phyloP scores from a whole-genome alignment of 805 yeast species.

The Deakozyma indianensis region DNA sequence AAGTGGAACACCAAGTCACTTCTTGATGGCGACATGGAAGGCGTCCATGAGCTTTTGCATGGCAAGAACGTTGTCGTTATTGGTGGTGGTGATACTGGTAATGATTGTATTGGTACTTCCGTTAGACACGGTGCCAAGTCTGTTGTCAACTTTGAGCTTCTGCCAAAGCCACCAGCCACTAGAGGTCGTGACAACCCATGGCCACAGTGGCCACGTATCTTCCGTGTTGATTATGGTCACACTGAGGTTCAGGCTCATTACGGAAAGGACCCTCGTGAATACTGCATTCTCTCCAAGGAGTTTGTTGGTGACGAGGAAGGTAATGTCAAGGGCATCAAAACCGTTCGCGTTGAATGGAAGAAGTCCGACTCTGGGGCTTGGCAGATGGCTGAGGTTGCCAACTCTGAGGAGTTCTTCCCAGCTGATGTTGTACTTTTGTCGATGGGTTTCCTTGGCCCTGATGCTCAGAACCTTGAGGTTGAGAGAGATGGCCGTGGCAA shows the following conservation, averaged over 20 bases:
- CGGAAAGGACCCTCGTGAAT: slow-evolving; percentile 96
- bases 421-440: slow-evolving; percentile 89
- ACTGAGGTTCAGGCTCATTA: slow-evolving; percentile 88
- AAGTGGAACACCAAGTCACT: slow-evolving; percentile 82
- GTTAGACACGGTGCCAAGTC: slow-evolving; percentile 95
- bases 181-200: slow-evolving; percentile 95
- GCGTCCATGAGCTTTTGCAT: slow-evolving; percentile 50
- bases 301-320: slow-evolving; percentile 92
- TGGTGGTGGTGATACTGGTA: slow-evolving; percentile 99
- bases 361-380: slow-evolving; percentile 90
- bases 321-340: slow-evolving; percentile 86
- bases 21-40: slow-evolving; percentile 65
- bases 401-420: slow-evolving; percentile 83
- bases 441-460: slow-evolving; percentile 98
- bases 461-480: slow-evolving; percentile 53
- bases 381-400: slow-evolving; percentile 98
- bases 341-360: slow-evolving; percentile 97
- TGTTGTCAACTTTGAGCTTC: slow-evolving; percentile 82
- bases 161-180: slow-evolving; percentile 79
- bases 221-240: slow-evolving; percentile 97
- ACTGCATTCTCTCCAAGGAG: slow-evolving; percentile 88
- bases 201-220: slow-evolving; percentile 99
- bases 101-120: slow-evolving; percentile 95
- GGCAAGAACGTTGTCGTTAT: slow-evolving; percentile 91
- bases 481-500: slow-evolving; percentile 77